These are phyloP conservation scores for Oryza australiensis DNA, from an alignment of 176 grass and related monocot species.

Conservation along the genomic window DNA sequence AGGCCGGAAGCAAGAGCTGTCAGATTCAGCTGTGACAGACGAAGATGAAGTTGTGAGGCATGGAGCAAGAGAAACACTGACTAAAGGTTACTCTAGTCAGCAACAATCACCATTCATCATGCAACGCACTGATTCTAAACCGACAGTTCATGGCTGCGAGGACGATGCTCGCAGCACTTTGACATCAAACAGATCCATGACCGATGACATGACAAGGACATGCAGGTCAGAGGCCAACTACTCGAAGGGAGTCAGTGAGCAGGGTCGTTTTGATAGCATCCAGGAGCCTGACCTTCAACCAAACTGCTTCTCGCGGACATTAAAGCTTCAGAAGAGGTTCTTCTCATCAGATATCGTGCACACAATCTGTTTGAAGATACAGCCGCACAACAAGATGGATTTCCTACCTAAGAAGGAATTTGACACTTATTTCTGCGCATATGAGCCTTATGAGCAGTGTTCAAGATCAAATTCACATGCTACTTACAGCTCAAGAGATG, in stretches of 20 bases:
- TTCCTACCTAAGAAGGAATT: constrained; percentile 84
- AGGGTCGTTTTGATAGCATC: constrained; percentile 52
- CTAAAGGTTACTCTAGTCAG: constrained; percentile 70
- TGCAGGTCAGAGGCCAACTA: constrained; percentile 58
- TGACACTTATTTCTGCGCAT: constrained; percentile 79
- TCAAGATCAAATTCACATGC: constrained; percentile 73
- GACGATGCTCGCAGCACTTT: constrained; percentile 60
- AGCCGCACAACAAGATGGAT: constrained; percentile 77
- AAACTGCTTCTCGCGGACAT: constrained; percentile 79
- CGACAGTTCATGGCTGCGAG: constrained; percentile 51
- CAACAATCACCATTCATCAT: constrained; percentile 50
- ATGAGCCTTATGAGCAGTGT: constrained; percentile 80
- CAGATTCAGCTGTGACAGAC: constrained; percentile 68
- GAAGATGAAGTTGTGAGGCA: constrained; percentile 51
- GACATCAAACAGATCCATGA: constrained; percentile 68
- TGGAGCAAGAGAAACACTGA: constrained; percentile 52
- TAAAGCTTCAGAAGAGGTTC: constrained; percentile 78
- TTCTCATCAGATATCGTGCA: constrained; percentile 64
- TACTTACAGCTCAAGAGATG: constrained; percentile 91
- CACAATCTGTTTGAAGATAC: constrained; percentile 77
- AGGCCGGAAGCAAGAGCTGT: constrained; percentile 81
- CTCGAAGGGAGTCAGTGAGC: constrained; percentile 64
- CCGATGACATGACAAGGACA: constrained; percentile 58
- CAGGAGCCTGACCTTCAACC: constrained; percentile 78
- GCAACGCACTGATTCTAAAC: constrained; percentile 45